phyloP scores from a whole-genome alignment of 257 asterid species.

The Jasminum sambac region DNA sequence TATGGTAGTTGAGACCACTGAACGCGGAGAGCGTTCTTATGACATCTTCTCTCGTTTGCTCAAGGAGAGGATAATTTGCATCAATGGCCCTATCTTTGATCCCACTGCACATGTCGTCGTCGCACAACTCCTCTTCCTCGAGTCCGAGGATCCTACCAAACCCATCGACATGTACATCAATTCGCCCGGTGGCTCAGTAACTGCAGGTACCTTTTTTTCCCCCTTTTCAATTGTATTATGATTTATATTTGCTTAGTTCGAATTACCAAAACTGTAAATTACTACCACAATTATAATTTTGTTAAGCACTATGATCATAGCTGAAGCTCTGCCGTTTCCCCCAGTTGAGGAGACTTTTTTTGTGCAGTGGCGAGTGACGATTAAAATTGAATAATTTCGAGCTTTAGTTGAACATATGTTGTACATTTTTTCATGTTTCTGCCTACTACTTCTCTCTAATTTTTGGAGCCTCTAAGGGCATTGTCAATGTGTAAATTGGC shows the following conservation, averaged over 20 bases:
- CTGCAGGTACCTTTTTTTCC: slow-evolving; percentile 60
- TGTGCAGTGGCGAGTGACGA: not conserved
- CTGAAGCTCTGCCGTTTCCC: not conserved
- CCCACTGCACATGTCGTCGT: slow-evolving; percentile 90
- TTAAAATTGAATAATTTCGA: not conserved
- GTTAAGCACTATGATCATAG: not conserved
- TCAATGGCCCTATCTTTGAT: slow-evolving; percentile 84
- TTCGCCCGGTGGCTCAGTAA: slow-evolving; percentile 93
- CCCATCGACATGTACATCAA: slow-evolving; percentile 92
- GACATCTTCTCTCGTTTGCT: slow-evolving; percentile 87
- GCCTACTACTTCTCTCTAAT: not conserved
- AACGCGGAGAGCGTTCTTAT: slow-evolving; percentile 92
- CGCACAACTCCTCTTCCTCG: slow-evolving; percentile 88
- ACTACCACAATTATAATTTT: not conserved
- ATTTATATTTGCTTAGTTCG: not conserved
- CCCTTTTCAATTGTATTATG: not conserved
- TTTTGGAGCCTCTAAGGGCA: not conserved
- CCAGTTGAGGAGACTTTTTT: not conserved
- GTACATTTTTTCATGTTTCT: not conserved
- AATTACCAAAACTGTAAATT: not conserved
- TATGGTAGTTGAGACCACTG: slow-evolving; percentile 91
- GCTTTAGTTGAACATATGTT: slow-evolving; percentile 15
- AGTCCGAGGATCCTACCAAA: slow-evolving; percentile 86
- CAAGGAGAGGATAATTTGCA: slow-evolving; percentile 89
- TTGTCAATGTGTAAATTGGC: too few species aligned